Base-by-base conservation (phyloP, 2,329 filamentous ascomycete species). In the Amesomyces nigricolor region DNA sequence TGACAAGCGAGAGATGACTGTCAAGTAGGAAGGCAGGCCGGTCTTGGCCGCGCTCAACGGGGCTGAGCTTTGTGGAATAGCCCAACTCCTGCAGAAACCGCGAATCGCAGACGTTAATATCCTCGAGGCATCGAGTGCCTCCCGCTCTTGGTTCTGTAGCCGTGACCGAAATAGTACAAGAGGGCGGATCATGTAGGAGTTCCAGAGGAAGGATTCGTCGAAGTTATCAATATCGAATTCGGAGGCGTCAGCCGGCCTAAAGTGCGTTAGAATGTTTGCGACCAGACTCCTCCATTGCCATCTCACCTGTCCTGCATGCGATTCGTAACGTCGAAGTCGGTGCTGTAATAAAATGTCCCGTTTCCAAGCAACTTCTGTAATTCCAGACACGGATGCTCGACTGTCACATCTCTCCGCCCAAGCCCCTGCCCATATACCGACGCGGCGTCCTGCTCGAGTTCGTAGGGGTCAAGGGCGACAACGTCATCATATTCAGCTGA, bases 281-380 rank as follows among this genome's bases (percentile, higher is more conserved):
- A 42, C 17, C 8, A 46, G 35, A 6, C 2, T 29, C 9, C 9
- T 19, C 38, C 14, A 10, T 2, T 22, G 19, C 8, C 5, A 16
- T 30, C 43, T 29, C 62, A 90, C 81, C 92, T 85, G 67, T 96
- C 88, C 71, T 99, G 94, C 60, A 97, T 74, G 63, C 94, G 82
- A 71, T 95, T 91, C 3, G 94, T 99, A 47, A 99, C 77, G 68
- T 99, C 92, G 70, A 99, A 99, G 70, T 97, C 91, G n/a, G 90
- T 89, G 68, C 91, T 96, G 74, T 96, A 99, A 70, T 97, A 99
- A 69, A 99, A 99, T 30, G 88, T 95, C 26, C 92, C 91, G 69
- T 95, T 91, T 67, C 89, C 87, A 54, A 99, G 76, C 38, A 99
- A 80, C 76, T 96, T 97, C 71, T 92, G 91, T 57, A 99, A 72